Base-by-base conservation (phyloP, 2,329 filamentous ascomycete species). In the Sporothrix phasma region DNA sequence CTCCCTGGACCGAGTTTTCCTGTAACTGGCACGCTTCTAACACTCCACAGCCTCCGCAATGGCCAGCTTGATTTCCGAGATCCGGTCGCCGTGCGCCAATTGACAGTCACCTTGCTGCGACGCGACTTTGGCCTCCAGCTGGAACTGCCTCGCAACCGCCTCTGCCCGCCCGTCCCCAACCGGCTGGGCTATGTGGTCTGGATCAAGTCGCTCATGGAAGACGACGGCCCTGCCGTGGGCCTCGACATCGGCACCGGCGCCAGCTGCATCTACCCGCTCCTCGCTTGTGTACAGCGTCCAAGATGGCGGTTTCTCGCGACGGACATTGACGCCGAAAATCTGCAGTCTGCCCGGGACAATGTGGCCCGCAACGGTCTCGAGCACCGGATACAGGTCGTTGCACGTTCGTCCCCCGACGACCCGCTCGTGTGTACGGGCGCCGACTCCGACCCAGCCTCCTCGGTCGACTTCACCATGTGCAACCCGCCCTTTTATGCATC, bases 401-500 rank as follows among this genome's bases (percentile, higher is more conserved):
- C 80, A 46, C 85, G 85, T n/a, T n/a, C n/a, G 1, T 73, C 76
- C 0, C 69, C 77, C 0, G 72, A 41, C 10, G 65, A 83, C 81
- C 41, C 69, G 0, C 76, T 97, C 1, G 80, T 97, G 5, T 86
- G 88, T 0, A 72, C 91, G 0, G 77, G 85, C 45, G 79, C 79
- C 0, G 71, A 86, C 10, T 39, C 3, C 5, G 15, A 5, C 39
- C 22, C 22, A 2, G 17, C 13, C 37, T 22, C n/a, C 4, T 19
- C 8, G 4, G 13, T 96, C 49, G 87, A 93, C 72, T 97, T 97
- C 73, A 86, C 84, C 65, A 95, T 97, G 86, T 93, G 88, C 68
- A 99, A 99, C 69, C 94, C 94, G 0, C 94, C 94, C 0, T 99
- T 99, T 76, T 97, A 97, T 77, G 75, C 80, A n/a, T 92, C 89